Evolutionary conservation across 768 basidiomycete genomes (phyloP).

Genomic region (Russula brevipes): DNA sequence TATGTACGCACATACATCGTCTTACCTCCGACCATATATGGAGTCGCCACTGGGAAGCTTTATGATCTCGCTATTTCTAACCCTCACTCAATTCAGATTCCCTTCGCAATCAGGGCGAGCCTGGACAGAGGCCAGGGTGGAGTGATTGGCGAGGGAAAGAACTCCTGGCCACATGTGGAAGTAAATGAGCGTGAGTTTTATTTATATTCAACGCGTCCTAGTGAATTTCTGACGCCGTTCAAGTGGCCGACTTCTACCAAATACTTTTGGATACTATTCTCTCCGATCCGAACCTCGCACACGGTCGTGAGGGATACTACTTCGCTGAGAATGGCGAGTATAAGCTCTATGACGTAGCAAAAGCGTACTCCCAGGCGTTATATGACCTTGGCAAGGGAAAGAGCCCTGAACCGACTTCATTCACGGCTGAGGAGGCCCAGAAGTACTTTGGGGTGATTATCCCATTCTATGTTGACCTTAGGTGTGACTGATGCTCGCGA

Average conservation of each 20-base stretch:
- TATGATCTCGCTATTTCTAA: slow-evolving; percentile 51
- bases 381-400: slow-evolving; percentile 31
- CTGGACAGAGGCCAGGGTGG: slow-evolving; percentile 48
- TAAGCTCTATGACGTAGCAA: slow-evolving; percentile 33
- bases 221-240: not conserved
- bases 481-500: not conserved
- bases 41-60: slow-evolving; percentile 44
- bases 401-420: slow-evolving; percentile 41
- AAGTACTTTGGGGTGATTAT: slow-evolving; percentile 34
- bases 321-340: slow-evolving; percentile 35
- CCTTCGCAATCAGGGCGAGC: slow-evolving; percentile 40
- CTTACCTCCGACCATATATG: slow-evolving; percentile 56
- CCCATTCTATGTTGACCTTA: not conserved
- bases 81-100: slow-evolving; percentile 49
- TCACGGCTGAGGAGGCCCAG: slow-evolving; percentile 39
- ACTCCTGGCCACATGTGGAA: slow-evolving; percentile 56
- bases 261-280: slow-evolving; percentile 39
- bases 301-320: slow-evolving; percentile 37
- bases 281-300: slow-evolving; percentile 25
- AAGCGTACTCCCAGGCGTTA: slow-evolving; percentile 35
- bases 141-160: slow-evolving; percentile 51
- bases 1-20: slow-evolving; percentile 51
- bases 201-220: not conserved
- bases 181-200: slow-evolving; percentile 45
- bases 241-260: slow-evolving; percentile 44